A percentile compares a stretch with the other conserved stretches of the same genome.
These are phyloP conservation scores for Rubia yunnanensis DNA, from an alignment of 257 asterid genomes.

Conservation along the genomic window DNA sequence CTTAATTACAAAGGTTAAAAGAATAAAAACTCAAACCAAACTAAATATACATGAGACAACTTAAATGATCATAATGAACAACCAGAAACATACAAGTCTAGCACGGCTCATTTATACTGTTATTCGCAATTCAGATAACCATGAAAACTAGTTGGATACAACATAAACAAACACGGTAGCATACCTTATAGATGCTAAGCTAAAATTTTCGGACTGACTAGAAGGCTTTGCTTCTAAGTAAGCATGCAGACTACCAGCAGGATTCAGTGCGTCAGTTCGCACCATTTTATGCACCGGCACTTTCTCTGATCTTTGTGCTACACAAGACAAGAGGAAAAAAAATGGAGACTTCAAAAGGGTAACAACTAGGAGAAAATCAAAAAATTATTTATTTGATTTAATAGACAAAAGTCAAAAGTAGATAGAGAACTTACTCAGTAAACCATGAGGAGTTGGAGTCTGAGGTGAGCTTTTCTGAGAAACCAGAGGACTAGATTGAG, in stretches of 20 bases:
- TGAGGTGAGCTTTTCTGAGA: slow-evolving; percentile 35
- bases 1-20: not conserved
- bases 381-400: slow-evolving; percentile 2
- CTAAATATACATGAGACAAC: not conserved
- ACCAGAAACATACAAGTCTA: not conserved
- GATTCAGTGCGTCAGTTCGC: slow-evolving; percentile 84
- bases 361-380: slow-evolving; percentile 7
- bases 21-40: not conserved
- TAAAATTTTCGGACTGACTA: slow-evolving; percentile 42
- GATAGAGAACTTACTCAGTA: slow-evolving; percentile 13
- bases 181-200: slow-evolving; percentile 82
- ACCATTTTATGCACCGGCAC: slow-evolving; percentile 89
- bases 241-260: slow-evolving; percentile 96
- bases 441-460: slow-evolving; percentile 50
- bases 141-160: slow-evolving; percentile 12
- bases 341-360: not conserved
- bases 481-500: slow-evolving; percentile 34
- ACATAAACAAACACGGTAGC: slow-evolving; percentile 11
- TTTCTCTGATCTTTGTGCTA: slow-evolving; percentile 66
- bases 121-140: not conserved
- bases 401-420: slow-evolving; percentile 3
- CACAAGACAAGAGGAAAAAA: slow-evolving; percentile 14
- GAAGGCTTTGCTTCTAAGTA: slow-evolving; percentile 60
- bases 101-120: not conserved
- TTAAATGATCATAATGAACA: not conserved